Evolutionary conservation across 2,329 filamentous ascomycete genomes (phyloP).

Genomic region (Pezicula rhizophila): DNA sequence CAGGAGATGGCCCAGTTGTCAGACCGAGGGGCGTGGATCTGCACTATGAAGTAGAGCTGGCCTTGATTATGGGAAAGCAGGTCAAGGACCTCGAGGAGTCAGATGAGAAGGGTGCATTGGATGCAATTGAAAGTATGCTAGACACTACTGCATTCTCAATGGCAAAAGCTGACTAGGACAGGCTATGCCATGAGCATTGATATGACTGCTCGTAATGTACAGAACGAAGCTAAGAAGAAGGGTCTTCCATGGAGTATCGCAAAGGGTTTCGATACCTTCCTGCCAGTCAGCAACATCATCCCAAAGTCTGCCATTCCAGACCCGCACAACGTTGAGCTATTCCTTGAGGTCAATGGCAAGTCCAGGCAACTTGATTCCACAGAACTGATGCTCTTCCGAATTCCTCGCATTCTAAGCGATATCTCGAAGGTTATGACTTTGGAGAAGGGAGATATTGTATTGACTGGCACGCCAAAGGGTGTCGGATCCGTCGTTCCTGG

Average conservation of each 20-base stretch:
- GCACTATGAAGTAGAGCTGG: conserved; percentile 94
- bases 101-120: conserved; percentile 71
- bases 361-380: conserved; percentile 80
- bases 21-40: conserved; percentile 76
- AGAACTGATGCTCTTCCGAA: conserved; percentile 88
- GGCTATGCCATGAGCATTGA: conserved; percentile 90
- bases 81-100: conserved; percentile 68
- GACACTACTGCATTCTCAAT: background rate
- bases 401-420: conserved; percentile 81
- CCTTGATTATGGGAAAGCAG: conserved; percentile 77
- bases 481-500: conserved; percentile 81
- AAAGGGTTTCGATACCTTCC: conserved; percentile 97
- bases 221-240: conserved; percentile 96
- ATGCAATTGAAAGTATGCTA: conserved; percentile 68
- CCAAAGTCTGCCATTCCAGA: conserved; percentile 73
- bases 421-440: conserved; percentile 94
- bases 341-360: conserved; percentile 75
- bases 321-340: conserved; percentile 83
- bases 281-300: conserved; percentile 79
- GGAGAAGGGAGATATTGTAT: conserved; percentile 82
- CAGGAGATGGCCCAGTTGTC: conserved; percentile 71
- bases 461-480: conserved; percentile 97
- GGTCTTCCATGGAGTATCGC: conserved; percentile 93
- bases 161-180: conserved; percentile 28
- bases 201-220: conserved; percentile 93